Base-by-base conservation (phyloP, 2,329 filamentous ascomycete genomes). In the Ophiostoma perfectum region DNA sequence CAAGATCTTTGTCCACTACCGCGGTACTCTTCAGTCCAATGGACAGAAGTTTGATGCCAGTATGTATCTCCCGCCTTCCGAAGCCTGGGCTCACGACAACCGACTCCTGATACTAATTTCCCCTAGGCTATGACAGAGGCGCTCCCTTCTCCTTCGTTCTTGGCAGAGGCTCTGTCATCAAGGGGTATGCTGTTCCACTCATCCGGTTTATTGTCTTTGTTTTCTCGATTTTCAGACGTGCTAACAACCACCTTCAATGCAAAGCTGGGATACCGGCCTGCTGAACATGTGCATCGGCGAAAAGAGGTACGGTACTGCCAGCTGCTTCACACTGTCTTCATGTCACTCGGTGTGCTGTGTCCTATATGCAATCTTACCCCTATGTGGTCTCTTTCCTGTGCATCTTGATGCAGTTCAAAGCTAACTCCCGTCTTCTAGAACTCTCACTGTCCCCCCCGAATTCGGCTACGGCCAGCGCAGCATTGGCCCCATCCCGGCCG, bases 251-350 rank as follows among this genome's bases (percentile, higher is more conserved):
- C 9, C 27, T 27, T 42, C 38, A 18, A 42, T 38, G 2, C 41
- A 7, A 42, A 91, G 89, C 76, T 97, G 93, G 94, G 94, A 98
- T 75, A 80, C 96, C 77, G 94, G 94, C 65, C 84, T 98, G 52
- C 74, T 95, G 67, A 91, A 91, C 76, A 97, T 98, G 93, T 98
- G 95, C 80, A 90, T 96, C 74, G 94, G 95, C 71, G 94, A 98
- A 83, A 94, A 93, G 83, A 86, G 85, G 83, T 82, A 74, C 11
- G 16, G 18, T 78, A 74, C 27, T 64, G 7, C 27, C 27, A 27
- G 27, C 27, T 27, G 27, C 27, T 27, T 55, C 2, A 27, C 12
- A 55, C 8, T 55, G 16, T 3, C 18, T 7, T 18, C 27, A 5
- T 38, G 49, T 38, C 62, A 11, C 58, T 38, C 18, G 27, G 4